Base-by-base conservation (phyloP, 208 protist species). In the Crithidia fasciculata region DNA sequence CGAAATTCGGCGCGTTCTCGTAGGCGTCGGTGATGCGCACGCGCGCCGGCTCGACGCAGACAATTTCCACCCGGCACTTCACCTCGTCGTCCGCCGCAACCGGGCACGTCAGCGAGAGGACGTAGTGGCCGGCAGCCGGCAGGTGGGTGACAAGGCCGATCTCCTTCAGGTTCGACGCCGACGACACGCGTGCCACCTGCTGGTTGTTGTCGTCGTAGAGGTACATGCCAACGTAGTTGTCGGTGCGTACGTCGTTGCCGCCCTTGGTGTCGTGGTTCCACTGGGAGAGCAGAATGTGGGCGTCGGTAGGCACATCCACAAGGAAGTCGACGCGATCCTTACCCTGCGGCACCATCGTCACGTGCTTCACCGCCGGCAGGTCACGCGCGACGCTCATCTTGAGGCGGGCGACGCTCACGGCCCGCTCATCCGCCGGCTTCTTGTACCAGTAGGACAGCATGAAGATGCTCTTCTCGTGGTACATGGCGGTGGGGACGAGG, bases 191-290 rank as follows among this genome's bases (percentile, higher is more conserved):
- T 50, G 81, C 54, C 0, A 93, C 72, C 9, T 75, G 76, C 37
- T 76, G 67, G 49, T 88, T 79, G 2, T 76, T 52, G 55, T 79
- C 78, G 73, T 91, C 79, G 76, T 93, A 91, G 19, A 93, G 76
- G 75, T 93, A 91, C 82, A 91, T 86, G 60, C 86, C 86, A 16
- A 91, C 60, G 73, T 83, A 94, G 69, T 94, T 86, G 2, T 91
- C 80, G 4, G 84, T 82, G 78, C 87, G 88, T 18, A 81, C 80
- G 56, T 91, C 86, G 36, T 37, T 62, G 58, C 78, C 67, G 39
- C 53, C 56, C 39, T 72, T 77, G 6, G 74, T 18, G 5, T 76
- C 56, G 12, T 72, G 73, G 57, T 89, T 91, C 40, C 88, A 78
- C 69, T 92, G 90, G 36, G 82, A 81, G 8, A 95, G 67, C 19